Percentiles rank a stretch among this genome's conserved stretches.
phyloP scores from a whole-genome alignment of 192 early-diverging fungal genomes.

The Podila horticola region DNA sequence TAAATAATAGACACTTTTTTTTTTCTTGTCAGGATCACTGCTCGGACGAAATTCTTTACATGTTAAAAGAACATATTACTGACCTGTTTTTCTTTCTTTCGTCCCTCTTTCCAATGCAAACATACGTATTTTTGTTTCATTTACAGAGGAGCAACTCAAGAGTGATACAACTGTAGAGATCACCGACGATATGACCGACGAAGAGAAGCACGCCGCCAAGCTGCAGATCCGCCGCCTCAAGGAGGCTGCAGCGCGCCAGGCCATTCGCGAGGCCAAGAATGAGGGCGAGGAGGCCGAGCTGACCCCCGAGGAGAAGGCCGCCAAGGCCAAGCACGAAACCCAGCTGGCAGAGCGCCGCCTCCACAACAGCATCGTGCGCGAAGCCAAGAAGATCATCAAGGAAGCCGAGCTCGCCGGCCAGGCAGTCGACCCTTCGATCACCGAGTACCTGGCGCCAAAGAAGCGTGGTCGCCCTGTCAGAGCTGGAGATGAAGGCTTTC shows the following conservation, averaged over 20 bases:
- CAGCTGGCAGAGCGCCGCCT: conserved; percentile 1
- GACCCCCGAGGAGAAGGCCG: too few species aligned
- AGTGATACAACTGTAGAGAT: background rate
- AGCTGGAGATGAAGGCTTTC: background rate
- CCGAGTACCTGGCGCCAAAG: background rate
- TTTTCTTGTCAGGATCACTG: too few species aligned
- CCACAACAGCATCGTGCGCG: background rate
- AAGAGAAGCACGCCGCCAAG: background rate
- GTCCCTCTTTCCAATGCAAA: background rate
- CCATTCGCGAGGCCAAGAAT: background rate
- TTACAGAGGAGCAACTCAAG: background rate
- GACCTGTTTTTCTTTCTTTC: background rate
- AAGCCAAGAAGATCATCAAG: background rate
- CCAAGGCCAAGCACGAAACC: too few species aligned
- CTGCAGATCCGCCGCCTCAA: background rate
- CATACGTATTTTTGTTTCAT: too few species aligned
- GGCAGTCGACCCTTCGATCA: background rate
- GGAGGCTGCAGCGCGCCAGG: background rate
- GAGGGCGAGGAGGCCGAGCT: background rate
- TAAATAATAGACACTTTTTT: too few species aligned
- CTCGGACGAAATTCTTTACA: too few species aligned
- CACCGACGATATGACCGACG: background rate
- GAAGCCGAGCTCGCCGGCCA: background rate
- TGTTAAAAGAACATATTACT: too few species aligned
- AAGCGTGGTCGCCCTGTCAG: background rate